These are phyloP conservation scores for Tetrahymena thermophila DNA, from an alignment of 73 alveolate species.

Conservation along the genomic window DNA sequence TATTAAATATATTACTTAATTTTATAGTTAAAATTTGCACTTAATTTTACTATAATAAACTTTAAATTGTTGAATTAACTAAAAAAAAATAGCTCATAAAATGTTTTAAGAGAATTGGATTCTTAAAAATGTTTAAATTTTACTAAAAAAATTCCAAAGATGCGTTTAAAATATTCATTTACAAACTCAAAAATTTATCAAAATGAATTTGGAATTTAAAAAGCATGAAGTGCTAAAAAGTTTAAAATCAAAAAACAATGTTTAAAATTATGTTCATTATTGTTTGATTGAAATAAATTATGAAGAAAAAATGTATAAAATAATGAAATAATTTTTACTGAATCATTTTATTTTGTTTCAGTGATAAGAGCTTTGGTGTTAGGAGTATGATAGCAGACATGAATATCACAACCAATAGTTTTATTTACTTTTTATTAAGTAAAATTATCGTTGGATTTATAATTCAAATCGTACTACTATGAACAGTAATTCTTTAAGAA, in stretches of 20 bases:
- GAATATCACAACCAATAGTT: neutral
- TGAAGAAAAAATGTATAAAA: neutral
- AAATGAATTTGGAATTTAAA: neutral
- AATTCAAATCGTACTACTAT: neutral
- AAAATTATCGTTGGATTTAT: neutral
- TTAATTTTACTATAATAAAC: neutral
- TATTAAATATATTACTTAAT: neutral
- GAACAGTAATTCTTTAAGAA: neutral
- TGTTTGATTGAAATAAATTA: neutral
- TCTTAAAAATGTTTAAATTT: no score
- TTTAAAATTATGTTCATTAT: no score
- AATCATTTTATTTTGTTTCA: neutral
- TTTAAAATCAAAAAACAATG: neutral
- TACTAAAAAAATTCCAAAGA: no score
- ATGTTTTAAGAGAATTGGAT: no score
- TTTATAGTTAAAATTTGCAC: neutral
- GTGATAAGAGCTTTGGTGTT: neutral
- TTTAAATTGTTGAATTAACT: no score
- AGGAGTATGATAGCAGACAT: neutral
- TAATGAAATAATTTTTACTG: neutral
- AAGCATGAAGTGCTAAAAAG: neutral
- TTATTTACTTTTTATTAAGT: neutral
- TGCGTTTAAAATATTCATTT: neutral
- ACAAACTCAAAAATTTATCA: neutral
- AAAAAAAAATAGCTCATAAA: no score